These are phyloP conservation scores for Quercus variabilis DNA, from an alignment of 306 rosid species.

Conservation along the genomic window DNA sequence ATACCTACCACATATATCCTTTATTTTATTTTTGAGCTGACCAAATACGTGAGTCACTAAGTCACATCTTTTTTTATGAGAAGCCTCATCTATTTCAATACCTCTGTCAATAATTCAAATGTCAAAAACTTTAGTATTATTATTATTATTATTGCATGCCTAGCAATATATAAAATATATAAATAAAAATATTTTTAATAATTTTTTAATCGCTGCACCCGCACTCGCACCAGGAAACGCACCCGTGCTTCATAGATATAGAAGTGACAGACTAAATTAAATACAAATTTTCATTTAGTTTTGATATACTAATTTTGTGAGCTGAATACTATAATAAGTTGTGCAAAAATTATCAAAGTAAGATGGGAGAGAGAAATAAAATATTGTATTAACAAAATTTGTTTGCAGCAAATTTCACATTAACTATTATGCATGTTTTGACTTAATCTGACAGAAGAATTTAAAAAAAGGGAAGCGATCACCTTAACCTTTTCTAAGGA, in stretches of 20 bases:
- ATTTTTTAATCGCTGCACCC: too few species aligned
- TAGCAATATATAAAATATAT: too few species aligned
- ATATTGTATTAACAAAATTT: not conserved
- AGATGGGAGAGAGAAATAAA: not conserved
- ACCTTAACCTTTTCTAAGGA: not conserved
- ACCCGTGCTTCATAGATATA: not conserved
- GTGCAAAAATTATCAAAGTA: not conserved
- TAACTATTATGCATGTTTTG: not conserved
- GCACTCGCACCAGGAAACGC: too few species aligned
- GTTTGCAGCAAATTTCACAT: not conserved
- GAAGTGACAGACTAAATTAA: not conserved
- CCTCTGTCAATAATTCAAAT: too few species aligned
- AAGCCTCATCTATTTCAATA: too few species aligned
- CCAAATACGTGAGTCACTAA: too few species aligned
- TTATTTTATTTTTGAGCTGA: too few species aligned
- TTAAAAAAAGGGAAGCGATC: not conserved
- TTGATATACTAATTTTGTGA: not conserved
- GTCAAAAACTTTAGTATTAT: too few species aligned
- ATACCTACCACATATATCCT: too few species aligned
- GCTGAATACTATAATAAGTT: not conserved
- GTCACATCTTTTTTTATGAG: too few species aligned
- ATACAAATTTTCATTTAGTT: not conserved
- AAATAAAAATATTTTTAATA: too few species aligned
- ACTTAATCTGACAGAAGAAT: not conserved
- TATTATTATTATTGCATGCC: too few species aligned